Percentiles rank a stretch among this genome's conserved stretches.
These are phyloP conservation scores for Marchantia paleacea DNA, from an alignment of 225 moss, liverwort and hornwort species.

Conservation along the genomic window DNA sequence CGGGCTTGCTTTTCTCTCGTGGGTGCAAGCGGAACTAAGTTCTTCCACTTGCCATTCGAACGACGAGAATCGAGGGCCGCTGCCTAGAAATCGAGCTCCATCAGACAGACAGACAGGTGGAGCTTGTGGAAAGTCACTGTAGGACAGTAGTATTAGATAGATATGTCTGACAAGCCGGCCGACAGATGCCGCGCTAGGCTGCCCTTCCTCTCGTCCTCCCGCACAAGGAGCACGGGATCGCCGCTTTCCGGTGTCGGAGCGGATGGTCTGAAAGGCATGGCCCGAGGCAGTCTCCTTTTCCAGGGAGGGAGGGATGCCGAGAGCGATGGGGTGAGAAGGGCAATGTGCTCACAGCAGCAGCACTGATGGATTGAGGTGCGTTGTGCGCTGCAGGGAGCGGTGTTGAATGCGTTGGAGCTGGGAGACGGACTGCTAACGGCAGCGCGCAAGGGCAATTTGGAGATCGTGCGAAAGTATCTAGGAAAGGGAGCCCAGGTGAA, in stretches of 20 bases:
- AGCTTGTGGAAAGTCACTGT: not conserved
- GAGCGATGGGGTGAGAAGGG: too few relatives aligned
- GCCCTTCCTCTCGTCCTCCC: not conserved
- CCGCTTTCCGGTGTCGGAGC: not conserved
- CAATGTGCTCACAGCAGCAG: not conserved
- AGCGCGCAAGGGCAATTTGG: conserved; percentile 58
- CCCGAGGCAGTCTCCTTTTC: too few relatives aligned
- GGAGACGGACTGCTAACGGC: conserved; percentile 69
- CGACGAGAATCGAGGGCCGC: not conserved
- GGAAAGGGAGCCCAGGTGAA: conserved; percentile 66
- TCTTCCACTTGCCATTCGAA: not conserved
- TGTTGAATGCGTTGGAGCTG: conserved; percentile 52
- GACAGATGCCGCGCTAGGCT: not conserved
- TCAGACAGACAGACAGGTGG: too few relatives aligned
- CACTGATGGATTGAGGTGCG: not conserved
- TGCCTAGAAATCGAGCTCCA: not conserved
- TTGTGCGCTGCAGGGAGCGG: conserved; percentile 23
- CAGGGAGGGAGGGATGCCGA: not conserved
- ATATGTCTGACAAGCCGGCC: not conserved
- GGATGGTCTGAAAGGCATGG: not conserved
- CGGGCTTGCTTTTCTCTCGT: not conserved
- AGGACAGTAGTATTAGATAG: not conserved
- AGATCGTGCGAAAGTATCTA: conserved; percentile 54
- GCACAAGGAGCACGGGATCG: too few relatives aligned
- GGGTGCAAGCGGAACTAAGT: not conserved